phyloP scores from a whole-genome alignment of 208 protist genomes.

The Strigomonas galati region DNA sequence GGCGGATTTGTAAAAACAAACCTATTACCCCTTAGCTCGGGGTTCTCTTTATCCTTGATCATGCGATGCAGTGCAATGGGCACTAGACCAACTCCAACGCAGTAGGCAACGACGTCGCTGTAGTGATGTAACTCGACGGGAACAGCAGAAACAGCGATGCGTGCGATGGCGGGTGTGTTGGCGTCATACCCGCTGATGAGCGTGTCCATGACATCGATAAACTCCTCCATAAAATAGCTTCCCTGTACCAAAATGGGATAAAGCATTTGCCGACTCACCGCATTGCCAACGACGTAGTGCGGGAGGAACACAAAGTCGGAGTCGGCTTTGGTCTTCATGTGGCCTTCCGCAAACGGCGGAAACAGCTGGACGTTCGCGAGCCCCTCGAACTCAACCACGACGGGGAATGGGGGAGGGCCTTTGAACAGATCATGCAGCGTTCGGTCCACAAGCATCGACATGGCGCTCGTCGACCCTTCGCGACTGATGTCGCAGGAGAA shows the following conservation, averaged over 20 bases:
- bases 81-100: no score
- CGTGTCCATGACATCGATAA: slow-evolving; percentile 74
- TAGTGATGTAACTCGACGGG: no score
- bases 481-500: slow-evolving; percentile 71
- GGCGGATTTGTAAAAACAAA: no score
- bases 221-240: slow-evolving; percentile 81
- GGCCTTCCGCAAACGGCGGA: slow-evolving; percentile 63
- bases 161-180: no score
- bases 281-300: slow-evolving; percentile 82
- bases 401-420: slow-evolving; percentile 54
- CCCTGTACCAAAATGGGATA: slow-evolving; percentile 52
- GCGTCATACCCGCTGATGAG: slow-evolving; percentile 68
- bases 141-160: no score
- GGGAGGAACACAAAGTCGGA: slow-evolving; percentile 81
- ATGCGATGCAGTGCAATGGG: no score
- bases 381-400: slow-evolving; percentile 77
- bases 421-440: slow-evolving; percentile 74
- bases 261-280: slow-evolving; percentile 76
- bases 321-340: slow-evolving; percentile 55
- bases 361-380: slow-evolving; percentile 70
- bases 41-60: no score
- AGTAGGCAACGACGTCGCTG: no score
- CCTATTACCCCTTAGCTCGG: no score
- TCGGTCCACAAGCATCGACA: slow-evolving; percentile 71
- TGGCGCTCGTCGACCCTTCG: slow-evolving; percentile 66